phyloP scores from a whole-genome alignment of 106 monocot genomes.

The Allium cepa region DNA sequence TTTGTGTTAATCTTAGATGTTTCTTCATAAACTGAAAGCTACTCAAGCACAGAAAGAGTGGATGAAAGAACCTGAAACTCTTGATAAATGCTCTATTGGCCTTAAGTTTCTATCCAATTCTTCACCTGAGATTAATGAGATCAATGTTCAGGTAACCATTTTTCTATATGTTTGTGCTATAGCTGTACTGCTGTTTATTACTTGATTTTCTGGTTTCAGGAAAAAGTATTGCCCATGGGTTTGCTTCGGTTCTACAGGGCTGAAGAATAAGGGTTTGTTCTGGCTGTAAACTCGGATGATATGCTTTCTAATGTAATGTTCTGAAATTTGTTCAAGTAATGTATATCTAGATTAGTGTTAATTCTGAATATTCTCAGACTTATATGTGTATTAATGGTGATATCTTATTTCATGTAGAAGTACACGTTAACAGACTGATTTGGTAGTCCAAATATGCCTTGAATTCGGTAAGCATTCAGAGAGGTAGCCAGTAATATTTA shows the following conservation, averaged over 20 bases:
- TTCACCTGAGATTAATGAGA: conserved; percentile 22
- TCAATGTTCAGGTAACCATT: conserved; percentile 29
- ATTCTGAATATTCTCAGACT: too few relatives aligned
- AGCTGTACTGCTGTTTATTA: neutral
- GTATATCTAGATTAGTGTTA: too few relatives aligned
- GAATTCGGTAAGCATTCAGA: too few relatives aligned
- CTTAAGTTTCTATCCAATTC: conserved; percentile 35
- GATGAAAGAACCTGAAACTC: conserved; percentile 74
- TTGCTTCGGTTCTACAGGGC: conserved; percentile 63
- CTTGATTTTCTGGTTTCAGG: conserved; percentile 24
- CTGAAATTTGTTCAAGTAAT: too few relatives aligned
- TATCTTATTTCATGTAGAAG: too few relatives aligned
- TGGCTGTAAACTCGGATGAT: too few relatives aligned
- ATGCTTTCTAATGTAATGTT: too few relatives aligned
- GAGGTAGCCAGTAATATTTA: too few relatives aligned
- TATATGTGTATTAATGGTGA: too few relatives aligned
- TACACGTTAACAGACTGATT: too few relatives aligned
- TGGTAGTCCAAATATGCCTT: too few relatives aligned
- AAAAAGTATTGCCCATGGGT: conserved; percentile 38
- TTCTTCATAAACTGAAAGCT: conserved; percentile 56
- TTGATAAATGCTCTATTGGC: conserved; percentile 73
- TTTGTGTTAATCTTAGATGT: conserved; percentile 41
- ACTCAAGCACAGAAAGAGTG: conserved; percentile 60
- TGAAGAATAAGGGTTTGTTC: conserved; percentile 10
- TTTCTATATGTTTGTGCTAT: neutral